A percentile compares a stretch with the other conserved stretches of the same genome.
These are phyloP conservation scores for Akanthomyces muscarius DNA, from an alignment of 2,329 filamentous ascomycete species.

Conservation along the genomic window DNA sequence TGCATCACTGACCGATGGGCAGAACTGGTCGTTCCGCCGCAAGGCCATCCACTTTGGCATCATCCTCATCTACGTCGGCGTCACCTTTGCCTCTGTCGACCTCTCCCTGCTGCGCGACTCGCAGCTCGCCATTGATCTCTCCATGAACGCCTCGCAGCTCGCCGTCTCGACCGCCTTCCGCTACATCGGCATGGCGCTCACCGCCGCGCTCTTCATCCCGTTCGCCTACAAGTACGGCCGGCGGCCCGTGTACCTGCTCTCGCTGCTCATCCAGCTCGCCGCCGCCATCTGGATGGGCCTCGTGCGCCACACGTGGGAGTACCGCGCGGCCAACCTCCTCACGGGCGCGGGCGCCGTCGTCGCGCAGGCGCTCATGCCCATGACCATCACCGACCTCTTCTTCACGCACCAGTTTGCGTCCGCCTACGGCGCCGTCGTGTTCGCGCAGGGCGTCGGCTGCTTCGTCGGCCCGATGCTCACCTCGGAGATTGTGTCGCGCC, in stretches of 20 bases:
- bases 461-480: not conserved
- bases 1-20: no score
- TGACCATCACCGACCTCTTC: constrained; percentile 15
- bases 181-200: constrained; percentile 4
- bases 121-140: not conserved
- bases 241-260: not conserved
- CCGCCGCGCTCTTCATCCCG: constrained; percentile 4
- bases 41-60: constrained; percentile 7
- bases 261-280: constrained; percentile 1
- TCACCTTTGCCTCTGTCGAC: constrained; percentile 8
- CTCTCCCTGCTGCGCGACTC: not conserved
- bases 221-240: constrained; percentile 9
- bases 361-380: constrained; percentile 7
- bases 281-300: not conserved
- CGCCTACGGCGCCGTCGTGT: not conserved
- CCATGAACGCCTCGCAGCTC: not conserved
- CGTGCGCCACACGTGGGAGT: not conserved
- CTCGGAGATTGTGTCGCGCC: not conserved
- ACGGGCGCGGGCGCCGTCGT: constrained; percentile 2
- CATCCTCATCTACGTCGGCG: constrained; percentile 2
- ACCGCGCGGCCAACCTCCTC: not conserved
- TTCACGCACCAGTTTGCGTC: constrained; percentile 10
- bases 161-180: not conserved
- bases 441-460: not conserved
- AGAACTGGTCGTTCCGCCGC: constrained; percentile 12